Base-by-base conservation (phyloP, 2,329 filamentous ascomycete genomes). In the Diaporthe nobilis region DNA sequence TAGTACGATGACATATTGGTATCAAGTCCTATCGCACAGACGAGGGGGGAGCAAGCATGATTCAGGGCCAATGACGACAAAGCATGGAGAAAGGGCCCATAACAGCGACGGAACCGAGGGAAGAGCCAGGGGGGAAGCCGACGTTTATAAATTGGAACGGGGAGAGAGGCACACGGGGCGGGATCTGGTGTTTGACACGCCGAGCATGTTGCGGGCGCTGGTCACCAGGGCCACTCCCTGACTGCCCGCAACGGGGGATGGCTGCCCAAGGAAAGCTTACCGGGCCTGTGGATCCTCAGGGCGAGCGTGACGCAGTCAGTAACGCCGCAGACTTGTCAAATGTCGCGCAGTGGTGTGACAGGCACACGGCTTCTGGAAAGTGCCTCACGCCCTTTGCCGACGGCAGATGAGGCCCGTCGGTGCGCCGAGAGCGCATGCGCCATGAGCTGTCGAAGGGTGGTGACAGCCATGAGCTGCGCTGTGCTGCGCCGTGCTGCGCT, bases 1-100 rank as follows among this genome's bases (percentile, higher is more conserved):
- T 74, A 58, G 65, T 76, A 76, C 20, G 65, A 76, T 51, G 72
- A 47, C 72, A 76, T 76, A 4, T 28, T 65, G 57, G 17, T 53
- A 49, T 42, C 22, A 31, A 47, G 47, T 39, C 13, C 31, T 63
- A 39, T 68, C 34, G 37, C 58, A 73, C 51, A 34, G 25, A 53
- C 15, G 47, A 58, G 55, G 17, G 34, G 61, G 34, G 42, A 34
- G 28, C n/a, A 42, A 60, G 20, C 34, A 44, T 61, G 42, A 13
- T 31, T 63, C 42, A 39, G 51, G n/a, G 13, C 49, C 42, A 61
- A 51, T 49, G 57, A 65, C 37, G n/a, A 49, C n/a, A 55, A 31
- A 31, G 42, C 28, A 25, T 61, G 44, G 42, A 25, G 42, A 42
- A 31, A 49, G 39, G 39, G 42, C 17, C 53, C 53, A 25, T 51